Conservation (phyloP, 495 filamentous ascomycete species). For the Neurospora intermedia region DNA sequence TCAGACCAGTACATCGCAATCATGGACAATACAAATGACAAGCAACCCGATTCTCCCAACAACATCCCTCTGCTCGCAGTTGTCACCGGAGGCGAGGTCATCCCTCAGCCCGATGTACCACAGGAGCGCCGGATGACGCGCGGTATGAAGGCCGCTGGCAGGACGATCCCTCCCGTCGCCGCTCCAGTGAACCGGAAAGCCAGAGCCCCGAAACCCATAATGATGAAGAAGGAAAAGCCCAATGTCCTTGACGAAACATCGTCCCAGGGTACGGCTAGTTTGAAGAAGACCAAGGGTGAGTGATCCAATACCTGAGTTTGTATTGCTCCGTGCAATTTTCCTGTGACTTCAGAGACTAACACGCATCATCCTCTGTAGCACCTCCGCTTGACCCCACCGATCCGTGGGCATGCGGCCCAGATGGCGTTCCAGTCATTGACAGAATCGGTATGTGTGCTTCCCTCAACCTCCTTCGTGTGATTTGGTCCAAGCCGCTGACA, state of each 20-base stretch:
- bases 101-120: not conserved
- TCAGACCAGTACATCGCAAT: not conserved
- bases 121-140: not conserved
- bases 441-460: not conserved
- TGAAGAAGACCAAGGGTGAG: not conserved
- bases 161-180: not conserved
- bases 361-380: not conserved
- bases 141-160: not conserved
- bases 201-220: not conserved
- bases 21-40: not conserved
- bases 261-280: not conserved
- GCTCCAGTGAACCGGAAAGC: not conserved
- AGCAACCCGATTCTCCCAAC: not conserved
- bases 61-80: not conserved
- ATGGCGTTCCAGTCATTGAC: not conserved
- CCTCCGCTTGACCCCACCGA: not conserved
- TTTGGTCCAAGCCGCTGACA: not conserved
- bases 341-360: not conserved
- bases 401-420: too few species aligned
- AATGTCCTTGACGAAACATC: not conserved
- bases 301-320: not conserved
- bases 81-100: not conserved
- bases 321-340: not conserved
- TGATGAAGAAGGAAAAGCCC: not conserved
- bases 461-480: too few species aligned